phyloP scores from a whole-genome alignment of 768 basidiomycete genomes.

The Russula dissimulans region DNA sequence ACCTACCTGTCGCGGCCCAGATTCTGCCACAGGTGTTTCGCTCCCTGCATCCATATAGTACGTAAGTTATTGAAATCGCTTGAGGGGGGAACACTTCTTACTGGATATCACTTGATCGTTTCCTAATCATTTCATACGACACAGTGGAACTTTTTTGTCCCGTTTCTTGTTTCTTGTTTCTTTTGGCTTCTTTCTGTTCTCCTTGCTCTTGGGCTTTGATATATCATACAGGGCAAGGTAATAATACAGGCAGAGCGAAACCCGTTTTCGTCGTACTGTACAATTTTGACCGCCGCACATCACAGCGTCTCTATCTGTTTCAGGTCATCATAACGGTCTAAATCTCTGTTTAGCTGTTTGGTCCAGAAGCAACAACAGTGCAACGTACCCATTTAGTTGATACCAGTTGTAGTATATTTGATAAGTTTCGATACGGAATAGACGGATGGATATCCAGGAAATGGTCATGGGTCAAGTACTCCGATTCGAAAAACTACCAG shows the following conservation, averaged over 20 bases:
- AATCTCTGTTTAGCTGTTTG: no score
- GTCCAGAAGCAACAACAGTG: no score
- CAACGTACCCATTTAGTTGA: no score
- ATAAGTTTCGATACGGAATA: no score
- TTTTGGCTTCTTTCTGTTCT: background rate
- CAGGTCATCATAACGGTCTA: no score
- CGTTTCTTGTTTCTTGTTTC: background rate
- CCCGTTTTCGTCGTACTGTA: background rate
- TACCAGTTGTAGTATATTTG: no score
- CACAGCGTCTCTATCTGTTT: no score
- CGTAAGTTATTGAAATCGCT: background rate
- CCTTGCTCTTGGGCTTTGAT: background rate
- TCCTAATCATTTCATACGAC: constrained; percentile 11
- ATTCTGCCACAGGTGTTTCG: background rate
- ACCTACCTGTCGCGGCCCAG: background rate
- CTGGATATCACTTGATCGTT: constrained; percentile 4
- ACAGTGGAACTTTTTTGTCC: background rate
- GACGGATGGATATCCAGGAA: no score
- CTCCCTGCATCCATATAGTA: background rate
- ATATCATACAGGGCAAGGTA: background rate
- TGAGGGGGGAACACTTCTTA: background rate
- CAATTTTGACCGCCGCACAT: background rate
- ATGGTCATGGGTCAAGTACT: no score
- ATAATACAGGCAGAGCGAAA: background rate
- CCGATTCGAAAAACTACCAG: no score